A percentile compares a stretch with the other conserved stretches of the same genome.
Conservation (phyloP, 225 moss, liverwort and hornwort species). For the Polytrichum formosum region DNA sequence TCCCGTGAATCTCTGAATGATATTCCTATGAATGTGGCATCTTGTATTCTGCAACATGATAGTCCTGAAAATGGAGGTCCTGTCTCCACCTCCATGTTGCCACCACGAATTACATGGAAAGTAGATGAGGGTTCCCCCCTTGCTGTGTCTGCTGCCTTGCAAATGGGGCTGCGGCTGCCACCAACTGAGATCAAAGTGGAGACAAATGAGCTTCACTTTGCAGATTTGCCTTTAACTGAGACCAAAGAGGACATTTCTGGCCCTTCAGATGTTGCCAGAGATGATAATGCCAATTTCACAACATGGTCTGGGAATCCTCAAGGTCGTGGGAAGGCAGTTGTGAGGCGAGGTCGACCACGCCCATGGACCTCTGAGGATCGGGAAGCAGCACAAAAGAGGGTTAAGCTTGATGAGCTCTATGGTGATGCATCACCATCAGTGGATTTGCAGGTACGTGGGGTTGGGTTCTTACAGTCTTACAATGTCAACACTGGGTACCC, state of each 20-base stretch:
- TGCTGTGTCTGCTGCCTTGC: not conserved
- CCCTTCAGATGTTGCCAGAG: not conserved
- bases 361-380: constrained; percentile 17
- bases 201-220: not conserved
- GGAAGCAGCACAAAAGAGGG: constrained; percentile 14
- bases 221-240: not conserved
- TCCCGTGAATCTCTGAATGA: too few species aligned
- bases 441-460: constrained; percentile 13
- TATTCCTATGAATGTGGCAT: too few species aligned
- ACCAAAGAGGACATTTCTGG: not conserved
- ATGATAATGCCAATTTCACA: constrained; percentile 1
- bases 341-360: constrained; percentile 25
- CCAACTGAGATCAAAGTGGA: constrained; percentile 1
- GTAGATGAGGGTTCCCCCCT: not conserved
- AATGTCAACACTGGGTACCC: too few species aligned
- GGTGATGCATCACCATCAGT: constrained; percentile 14
- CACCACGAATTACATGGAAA: not conserved
- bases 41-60: not conserved
- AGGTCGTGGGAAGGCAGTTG: constrained; percentile 32
- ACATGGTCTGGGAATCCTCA: constrained; percentile 24
- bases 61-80: not conserved
- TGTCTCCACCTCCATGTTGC: constrained; percentile 11
- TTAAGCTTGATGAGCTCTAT: constrained; percentile 21
- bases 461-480: not conserved
- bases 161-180: not conserved